phyloP scores from a whole-genome alignment of 805 yeast species.

The Lipomyces starkeyi region DNA sequence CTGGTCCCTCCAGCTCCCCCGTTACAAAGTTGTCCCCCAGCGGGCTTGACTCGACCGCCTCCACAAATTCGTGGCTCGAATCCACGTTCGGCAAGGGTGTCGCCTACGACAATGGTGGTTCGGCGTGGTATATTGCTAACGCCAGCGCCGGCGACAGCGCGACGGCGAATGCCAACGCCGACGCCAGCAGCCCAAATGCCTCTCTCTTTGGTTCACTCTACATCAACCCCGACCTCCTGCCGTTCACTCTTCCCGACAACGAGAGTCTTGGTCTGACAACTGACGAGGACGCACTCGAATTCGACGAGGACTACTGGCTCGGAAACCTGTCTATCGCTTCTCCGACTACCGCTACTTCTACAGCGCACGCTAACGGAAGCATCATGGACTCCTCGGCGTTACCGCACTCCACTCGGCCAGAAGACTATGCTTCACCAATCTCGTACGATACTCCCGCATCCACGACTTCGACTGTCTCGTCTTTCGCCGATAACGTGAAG shows the following conservation, averaged over 20 bases:
- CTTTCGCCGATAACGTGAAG: constrained; percentile 12
- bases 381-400: not conserved
- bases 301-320: constrained; percentile 35
- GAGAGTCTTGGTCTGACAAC: constrained; percentile 23
- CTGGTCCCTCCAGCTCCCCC: constrained; percentile 12
- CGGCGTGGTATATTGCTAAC: not conserved
- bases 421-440: constrained; percentile 22
- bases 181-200: constrained; percentile 6
- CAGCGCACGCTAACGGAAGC: not conserved
- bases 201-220: constrained; percentile 34
- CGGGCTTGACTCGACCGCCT: constrained; percentile 2
- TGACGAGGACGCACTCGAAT: constrained; percentile 31
- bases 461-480: constrained; percentile 15
- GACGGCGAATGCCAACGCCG: not conserved
- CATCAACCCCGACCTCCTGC: constrained; percentile 36
- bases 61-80: constrained; percentile 32
- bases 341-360: constrained; percentile 17
- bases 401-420: constrained; percentile 9
- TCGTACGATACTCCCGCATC: constrained; percentile 31
- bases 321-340: constrained; percentile 26
- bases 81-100: constrained; percentile 20
- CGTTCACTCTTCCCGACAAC: constrained; percentile 36
- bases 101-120: not conserved
- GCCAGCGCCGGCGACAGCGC: not conserved
- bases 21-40: not conserved